Conservation (phyloP, 2,329 filamentous ascomycete species). For the Gyromitra esculenta region DNA sequence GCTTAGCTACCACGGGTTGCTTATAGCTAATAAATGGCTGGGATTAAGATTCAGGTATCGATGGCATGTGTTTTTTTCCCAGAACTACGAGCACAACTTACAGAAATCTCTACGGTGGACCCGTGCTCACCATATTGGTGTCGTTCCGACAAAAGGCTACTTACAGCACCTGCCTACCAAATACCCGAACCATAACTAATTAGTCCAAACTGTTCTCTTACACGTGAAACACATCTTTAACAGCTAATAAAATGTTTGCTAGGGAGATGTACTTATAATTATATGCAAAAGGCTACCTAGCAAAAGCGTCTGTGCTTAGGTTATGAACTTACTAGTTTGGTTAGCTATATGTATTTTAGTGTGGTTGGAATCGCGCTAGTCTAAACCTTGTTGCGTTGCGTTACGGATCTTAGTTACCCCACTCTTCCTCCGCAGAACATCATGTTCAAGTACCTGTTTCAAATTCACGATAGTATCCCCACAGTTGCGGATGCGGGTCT, state of each 20-base stretch:
- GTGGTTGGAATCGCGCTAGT: not conserved
- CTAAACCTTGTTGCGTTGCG: not conserved
- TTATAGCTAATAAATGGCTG: no score
- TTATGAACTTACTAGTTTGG: no score
- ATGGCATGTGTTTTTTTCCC: no score
- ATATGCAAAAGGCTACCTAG: no score
- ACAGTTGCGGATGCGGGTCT: not conserved
- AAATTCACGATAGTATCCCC: not conserved
- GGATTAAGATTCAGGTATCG: no score
- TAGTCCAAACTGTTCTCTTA: not conserved
- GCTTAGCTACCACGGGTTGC: no score
- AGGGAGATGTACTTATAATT: not conserved
- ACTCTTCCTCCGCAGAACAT: not conserved
- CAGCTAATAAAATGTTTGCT: not conserved
- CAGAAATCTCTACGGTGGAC: no score
- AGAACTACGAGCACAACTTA: no score
- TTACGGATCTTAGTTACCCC: slow-evolving; percentile 8
- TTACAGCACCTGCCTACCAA: not conserved
- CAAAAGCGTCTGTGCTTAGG: no score
- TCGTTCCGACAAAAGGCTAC: no score
- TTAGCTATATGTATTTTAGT: no score
- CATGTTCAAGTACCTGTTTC: slow-evolving; percentile 23
- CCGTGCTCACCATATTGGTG: no score
- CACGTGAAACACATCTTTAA: not conserved
- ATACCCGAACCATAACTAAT: not conserved